Conservation (phyloP, 441 rosid genomes). For the Hura crepitans region DNA sequence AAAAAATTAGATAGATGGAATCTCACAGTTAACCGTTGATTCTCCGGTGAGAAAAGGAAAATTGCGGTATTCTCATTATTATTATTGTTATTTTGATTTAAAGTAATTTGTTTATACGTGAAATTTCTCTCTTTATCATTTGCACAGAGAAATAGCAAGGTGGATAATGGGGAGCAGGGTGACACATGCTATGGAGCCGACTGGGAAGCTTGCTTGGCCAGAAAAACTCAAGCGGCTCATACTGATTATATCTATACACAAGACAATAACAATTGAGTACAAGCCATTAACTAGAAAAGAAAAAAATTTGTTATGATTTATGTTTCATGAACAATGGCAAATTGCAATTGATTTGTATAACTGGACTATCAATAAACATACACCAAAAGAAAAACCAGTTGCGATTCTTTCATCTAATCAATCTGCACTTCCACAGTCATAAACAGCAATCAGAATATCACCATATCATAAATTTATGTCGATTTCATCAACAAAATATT, state of each 20-base stretch:
- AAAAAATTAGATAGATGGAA: too few species aligned
- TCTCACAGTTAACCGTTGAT: too few species aligned
- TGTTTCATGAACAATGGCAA: neutral
- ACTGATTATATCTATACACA: slow-evolving; percentile 41
- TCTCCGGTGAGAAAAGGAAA: too few species aligned
- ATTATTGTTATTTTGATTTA: too few species aligned
- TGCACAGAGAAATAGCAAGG: too few species aligned
- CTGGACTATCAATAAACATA: neutral
- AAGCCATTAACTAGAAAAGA: too few species aligned
- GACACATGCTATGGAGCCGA: slow-evolving; percentile 27
- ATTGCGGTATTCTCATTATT: too few species aligned
- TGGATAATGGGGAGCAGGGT: slow-evolving; percentile 12
- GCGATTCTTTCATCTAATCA: neutral
- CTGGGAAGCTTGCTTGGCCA: slow-evolving; percentile 32
- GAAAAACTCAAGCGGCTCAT: slow-evolving; percentile 31
- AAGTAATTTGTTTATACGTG: too few species aligned
- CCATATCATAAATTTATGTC: neutral
- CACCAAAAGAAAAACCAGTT: neutral
- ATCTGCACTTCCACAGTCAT: neutral
- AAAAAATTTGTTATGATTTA: neutral
- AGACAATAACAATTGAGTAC: neutral
- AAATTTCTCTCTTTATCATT: too few species aligned
- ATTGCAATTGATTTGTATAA: too few species aligned
- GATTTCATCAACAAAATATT: neutral
- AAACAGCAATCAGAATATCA: neutral